phyloP scores from a whole-genome alignment of 2,329 filamentous ascomycete genomes.

The Graphilbum fragrans region DNA sequence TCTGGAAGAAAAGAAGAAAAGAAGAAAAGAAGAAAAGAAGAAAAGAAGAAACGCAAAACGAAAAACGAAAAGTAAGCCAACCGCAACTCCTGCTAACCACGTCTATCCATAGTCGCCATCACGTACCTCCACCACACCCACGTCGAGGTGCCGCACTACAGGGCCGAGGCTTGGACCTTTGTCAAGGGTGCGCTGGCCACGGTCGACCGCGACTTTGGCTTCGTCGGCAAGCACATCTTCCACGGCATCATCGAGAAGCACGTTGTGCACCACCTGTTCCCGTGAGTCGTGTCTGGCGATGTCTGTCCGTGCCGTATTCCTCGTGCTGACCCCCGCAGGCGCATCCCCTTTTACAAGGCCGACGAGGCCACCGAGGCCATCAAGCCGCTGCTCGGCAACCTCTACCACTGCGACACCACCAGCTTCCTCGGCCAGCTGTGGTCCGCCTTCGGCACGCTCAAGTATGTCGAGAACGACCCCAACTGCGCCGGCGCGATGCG shows the following conservation, averaged over 20 bases:
- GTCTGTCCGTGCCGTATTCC: background rate
- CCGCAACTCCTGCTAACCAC: background rate
- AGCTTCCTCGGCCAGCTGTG: constrained; percentile 33
- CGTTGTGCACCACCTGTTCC: constrained; percentile 85
- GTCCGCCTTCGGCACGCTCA: constrained; percentile 31
- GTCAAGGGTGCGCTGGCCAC: constrained; percentile 85
- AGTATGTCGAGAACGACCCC: constrained; percentile 31
- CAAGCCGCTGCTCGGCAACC: constrained; percentile 82
- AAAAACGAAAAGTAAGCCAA: too few relatives aligned
- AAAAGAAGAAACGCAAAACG: background rate
- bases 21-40: background rate
- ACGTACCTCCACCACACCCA: constrained; percentile 96
- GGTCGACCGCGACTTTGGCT: constrained; percentile 92
- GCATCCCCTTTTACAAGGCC: constrained; percentile 48
- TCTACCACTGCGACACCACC: constrained; percentile 70
- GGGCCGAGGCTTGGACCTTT: constrained; percentile 75
- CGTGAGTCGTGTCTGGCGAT: too few relatives aligned
- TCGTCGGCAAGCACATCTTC: constrained; percentile 76
- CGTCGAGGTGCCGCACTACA: constrained; percentile 83
- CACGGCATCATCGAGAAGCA: constrained; percentile 96
- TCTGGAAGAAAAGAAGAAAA: background rate
- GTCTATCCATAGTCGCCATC: constrained; percentile 80
- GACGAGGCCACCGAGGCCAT: constrained; percentile 14
- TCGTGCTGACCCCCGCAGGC: constrained; percentile 32
- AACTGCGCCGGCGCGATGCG: constrained; percentile 21